Evolutionary conservation across 148 eudicot genomes (phyloP), one percentile per base, ranked within the genome.

Genomic region (Rheum nobile): DNA sequence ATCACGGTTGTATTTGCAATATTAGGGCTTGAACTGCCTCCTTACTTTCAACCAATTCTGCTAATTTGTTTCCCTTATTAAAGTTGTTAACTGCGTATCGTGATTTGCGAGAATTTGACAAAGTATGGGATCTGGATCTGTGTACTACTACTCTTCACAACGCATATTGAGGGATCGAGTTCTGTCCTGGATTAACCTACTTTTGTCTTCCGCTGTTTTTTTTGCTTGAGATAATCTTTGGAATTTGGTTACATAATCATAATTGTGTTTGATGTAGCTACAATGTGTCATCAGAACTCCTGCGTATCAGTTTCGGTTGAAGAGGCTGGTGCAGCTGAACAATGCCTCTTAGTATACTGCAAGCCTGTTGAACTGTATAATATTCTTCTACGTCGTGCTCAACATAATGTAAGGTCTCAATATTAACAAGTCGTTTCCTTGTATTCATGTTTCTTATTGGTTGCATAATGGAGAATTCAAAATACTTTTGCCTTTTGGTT

Each of bases 291-390:
- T 74, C 89, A 90, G 67, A 90, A 82, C 83, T 84, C 89, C 71
- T 87, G 86, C 73, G 84, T 83, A 10, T 87, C 77, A 83, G 85
- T 92, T 80, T 80, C 90, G 22, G 84, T 83, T 37, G 96, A 90
- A 84, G 93, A 92, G 77, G 82, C 79, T 76, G 80, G 72, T 77
- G 86, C 87, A 22, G 92, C 97, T 16, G 92, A 95, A 79, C 93
- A 88, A 80, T 84, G 89, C 84, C 90, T 95, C 81, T 77, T 96
- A 72, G 72, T 79, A 47, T 95, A 88, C 77, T 91, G 97, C 90
- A 91, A 91, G 84, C 98, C 96, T 71, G 96, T 95, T 44, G 97
- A 91, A 80, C 83, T 95, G 71, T 95, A 95, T 83, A 95, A 95
- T 80, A 95, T 95, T 84, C 90, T 95, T 77, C 90, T 87, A 74